Percentiles rank a stretch among this genome's conserved stretches.
phyloP scores from a whole-genome alignment of 345 rosid genomes.

The Carallia pectinifolia region DNA sequence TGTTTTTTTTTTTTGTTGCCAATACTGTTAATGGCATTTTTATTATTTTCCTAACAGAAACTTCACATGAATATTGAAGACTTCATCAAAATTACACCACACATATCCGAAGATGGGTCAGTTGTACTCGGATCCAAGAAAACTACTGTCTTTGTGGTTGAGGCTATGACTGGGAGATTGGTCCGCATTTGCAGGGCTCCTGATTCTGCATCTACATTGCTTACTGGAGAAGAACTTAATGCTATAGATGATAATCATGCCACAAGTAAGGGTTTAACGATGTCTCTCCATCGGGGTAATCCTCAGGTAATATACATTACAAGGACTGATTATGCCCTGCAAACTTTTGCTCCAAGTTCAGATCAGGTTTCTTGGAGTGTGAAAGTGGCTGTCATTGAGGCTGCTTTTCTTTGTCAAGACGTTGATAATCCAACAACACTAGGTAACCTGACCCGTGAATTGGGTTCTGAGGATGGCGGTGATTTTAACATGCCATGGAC shows the following conservation, averaged over 20 bases:
- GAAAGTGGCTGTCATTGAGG: constrained; percentile 31
- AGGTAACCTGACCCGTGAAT: constrained; percentile 31
- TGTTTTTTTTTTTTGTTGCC: neutral
- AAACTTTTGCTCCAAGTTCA: constrained; percentile 24
- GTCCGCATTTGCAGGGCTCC: constrained; percentile 11
- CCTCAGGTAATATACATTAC: constrained; percentile 22
- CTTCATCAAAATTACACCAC: constrained; percentile 22
- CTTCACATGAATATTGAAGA: constrained; percentile 23
- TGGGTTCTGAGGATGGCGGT: constrained; percentile 44
- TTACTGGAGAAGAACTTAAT: constrained; percentile 7
- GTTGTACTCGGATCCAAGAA: constrained; percentile 24
- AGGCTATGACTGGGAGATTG: constrained; percentile 24
- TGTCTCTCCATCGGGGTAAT: neutral
- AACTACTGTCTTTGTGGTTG: constrained; percentile 27
- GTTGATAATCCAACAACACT: neutral
- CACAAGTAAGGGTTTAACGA: neutral
- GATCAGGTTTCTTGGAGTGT: constrained; percentile 26
- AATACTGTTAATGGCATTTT: neutral
- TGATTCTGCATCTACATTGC: neutral
- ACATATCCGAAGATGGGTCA: constrained; percentile 23
- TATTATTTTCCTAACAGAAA: constrained; percentile 14
- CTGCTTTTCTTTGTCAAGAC: constrained; percentile 23
- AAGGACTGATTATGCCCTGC: constrained; percentile 26
- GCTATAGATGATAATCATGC: neutral
- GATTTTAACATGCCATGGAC: constrained; percentile 50